A percentile compares a stretch with the other conserved stretches of the same genome.
phyloP scores from a whole-genome alignment of 2,329 filamentous ascomycete genomes.

The Ceratocystis cacaofunesta region DNA sequence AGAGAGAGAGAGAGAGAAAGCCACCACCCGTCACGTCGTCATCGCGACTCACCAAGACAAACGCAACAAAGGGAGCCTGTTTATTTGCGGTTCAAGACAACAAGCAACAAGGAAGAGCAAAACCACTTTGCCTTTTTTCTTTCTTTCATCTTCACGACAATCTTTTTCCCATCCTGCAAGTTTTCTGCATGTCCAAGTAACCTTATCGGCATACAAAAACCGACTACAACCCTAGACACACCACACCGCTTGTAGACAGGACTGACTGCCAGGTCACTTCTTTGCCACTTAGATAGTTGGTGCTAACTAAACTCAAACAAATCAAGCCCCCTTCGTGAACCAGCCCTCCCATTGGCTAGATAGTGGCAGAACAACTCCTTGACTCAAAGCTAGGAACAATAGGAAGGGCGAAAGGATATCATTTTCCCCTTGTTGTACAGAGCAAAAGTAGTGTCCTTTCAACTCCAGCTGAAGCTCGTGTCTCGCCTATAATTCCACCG shows the following conservation, averaged over 20 bases:
- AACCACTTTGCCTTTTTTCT: background rate
- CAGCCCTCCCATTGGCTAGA: background rate
- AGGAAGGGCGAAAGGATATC: background rate
- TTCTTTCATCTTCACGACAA: background rate
- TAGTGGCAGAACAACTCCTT: background rate
- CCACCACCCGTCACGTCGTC: no score
- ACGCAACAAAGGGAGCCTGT: no score
- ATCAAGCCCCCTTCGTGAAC: background rate
- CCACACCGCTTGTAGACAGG: background rate
- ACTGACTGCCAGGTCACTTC: background rate
- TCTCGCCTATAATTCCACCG: no score
- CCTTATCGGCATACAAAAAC: background rate
- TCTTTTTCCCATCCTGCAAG: background rate
- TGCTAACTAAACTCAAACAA: background rate
- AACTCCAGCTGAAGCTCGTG: no score
- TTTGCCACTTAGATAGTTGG: background rate
- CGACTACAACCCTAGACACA: background rate
- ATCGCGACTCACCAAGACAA: no score
- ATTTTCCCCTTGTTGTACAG: no score
- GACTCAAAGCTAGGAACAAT: background rate
- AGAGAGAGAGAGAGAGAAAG: background rate
- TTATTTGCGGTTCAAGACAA: no score
- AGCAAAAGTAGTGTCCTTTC: no score
- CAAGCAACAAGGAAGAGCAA: background rate
- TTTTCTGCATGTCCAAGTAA: background rate